phyloP scores from a whole-genome alignment of 2,329 filamentous ascomycete species.

The Dryadomyces quercivorus region DNA sequence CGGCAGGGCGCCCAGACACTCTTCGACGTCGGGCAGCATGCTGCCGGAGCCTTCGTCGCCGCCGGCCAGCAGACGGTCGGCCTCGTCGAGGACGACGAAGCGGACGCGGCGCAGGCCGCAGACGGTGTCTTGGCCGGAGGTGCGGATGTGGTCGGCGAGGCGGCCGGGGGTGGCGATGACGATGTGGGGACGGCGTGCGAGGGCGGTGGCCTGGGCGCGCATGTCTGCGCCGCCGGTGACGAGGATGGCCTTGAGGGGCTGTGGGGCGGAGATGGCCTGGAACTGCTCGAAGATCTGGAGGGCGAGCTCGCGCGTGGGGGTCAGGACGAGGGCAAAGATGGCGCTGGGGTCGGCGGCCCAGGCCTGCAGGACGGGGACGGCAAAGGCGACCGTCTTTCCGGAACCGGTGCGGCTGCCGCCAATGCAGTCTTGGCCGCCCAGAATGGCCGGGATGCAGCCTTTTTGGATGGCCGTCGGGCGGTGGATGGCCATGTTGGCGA shows the following conservation, averaged over 20 bases:
- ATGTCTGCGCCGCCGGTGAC: conserved; percentile 90
- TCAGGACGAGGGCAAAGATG: conserved; percentile 81
- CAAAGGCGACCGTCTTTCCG: conserved; percentile 94
- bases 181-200: conserved; percentile 73
- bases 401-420: conserved; percentile 91
- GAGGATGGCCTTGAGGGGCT: conserved; percentile 78
- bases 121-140: conserved; percentile 83
- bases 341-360: conserved; percentile 89
- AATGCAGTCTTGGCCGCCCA: conserved; percentile 87
- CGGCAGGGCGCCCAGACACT: conserved; percentile 72
- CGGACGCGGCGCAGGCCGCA: conserved; percentile 66
- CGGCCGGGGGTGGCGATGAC: conserved; percentile 91
- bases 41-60: conserved; percentile 47
- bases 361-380: conserved; percentile 83
- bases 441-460: conserved; percentile 81
- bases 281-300: conserved; percentile 96
- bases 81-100: conserved; percentile 90
- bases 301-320: conserved; percentile 81
- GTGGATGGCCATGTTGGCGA: conserved; percentile 67
- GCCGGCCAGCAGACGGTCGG: conserved; percentile 69
- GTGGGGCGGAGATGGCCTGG: conserved; percentile 79
- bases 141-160: conserved; percentile 84
- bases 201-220: conserved; percentile 74
- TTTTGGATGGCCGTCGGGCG: conserved; percentile 87
- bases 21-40: conserved; percentile 91